Evolutionary conservation across 2,329 filamentous ascomycete genomes (phyloP), one percentile per base, ranked within the genome.

Genomic region (Sarocladium kiliense): DNA sequence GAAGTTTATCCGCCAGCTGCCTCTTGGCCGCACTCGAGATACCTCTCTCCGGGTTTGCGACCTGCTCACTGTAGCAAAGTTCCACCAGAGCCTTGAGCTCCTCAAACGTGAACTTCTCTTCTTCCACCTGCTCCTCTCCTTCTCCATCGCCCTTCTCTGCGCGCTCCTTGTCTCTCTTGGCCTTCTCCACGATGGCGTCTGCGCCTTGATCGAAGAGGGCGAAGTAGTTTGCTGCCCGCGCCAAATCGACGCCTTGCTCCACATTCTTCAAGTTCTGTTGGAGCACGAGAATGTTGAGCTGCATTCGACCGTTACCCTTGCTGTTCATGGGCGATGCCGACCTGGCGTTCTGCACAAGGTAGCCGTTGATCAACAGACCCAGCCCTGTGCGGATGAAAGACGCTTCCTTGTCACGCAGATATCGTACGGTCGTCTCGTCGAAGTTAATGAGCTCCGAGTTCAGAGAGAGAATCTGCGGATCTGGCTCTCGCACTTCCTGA

Each of bases 241-340:
- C 76, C 26, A 93, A 75, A 56, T 81, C 78, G 2, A 89, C 86
- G 9, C 80, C 81, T 2, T 82, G 77, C 69, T 94, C 91, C 54
- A 99, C 86, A 61, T 96, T 96, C 75, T 96, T 96, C 55, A 99
- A 82, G 64, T 96, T 97, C 68, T 99, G 94, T 72, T 97, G 93
- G 53, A 99, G 77, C 39, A 99, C 94, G 23, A 97, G 80, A 50
- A 97, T 91, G 68, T 99, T 96, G 64, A 97, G 83, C 68, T 91
- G 87, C 83, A 99, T 91, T 36, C 91, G 83, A n/a, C 86, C 84
- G 57, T 87, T 89, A 41, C 94, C 94, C 63, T 88, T 83, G 36
- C 74, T 75, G 68, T 99, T 97, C 85, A 99, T 93, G 7, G 87
- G 85, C 51, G 85, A 84, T 44, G 93, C 88, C 65, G 82, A 81